These are phyloP conservation scores for Ganoderma sinense DNA, from an alignment of 1,284 basidiomycete species.

Conservation along the genomic window DNA sequence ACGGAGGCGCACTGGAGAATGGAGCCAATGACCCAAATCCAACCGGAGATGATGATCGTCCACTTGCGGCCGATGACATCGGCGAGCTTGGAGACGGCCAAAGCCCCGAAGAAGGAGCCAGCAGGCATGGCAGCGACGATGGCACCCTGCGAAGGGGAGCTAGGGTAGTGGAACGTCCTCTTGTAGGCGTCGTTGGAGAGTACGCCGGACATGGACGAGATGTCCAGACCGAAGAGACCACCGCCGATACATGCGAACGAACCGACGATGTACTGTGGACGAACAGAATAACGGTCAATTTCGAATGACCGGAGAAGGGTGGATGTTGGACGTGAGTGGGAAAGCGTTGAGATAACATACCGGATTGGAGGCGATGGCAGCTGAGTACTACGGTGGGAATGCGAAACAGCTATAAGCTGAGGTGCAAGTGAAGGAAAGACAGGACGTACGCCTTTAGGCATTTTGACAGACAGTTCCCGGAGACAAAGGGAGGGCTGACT, in stretches of 20 bases:
- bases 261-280: conserved; percentile 64
- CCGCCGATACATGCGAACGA: conserved; percentile 85
- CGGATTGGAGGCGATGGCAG: conserved; percentile 47
- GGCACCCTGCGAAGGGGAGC: conserved; percentile 67
- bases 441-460: conserved; percentile 41
- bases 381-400: conserved; percentile 41
- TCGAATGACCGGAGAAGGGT: neutral
- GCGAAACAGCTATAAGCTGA: neutral
- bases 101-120: conserved; percentile 70
- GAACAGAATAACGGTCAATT: neutral
- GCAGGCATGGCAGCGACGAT: conserved; percentile 84
- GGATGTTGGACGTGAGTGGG: neutral
- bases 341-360: conserved; percentile 30
- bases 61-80: conserved; percentile 73
- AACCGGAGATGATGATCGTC: conserved; percentile 66
- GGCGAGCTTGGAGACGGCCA: conserved; percentile 66
- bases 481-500: conserved; percentile 10
- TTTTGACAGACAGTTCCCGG: conserved; percentile 26
- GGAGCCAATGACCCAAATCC: conserved; percentile 78
- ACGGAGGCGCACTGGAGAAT: conserved; percentile 71
- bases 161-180: conserved; percentile 55
- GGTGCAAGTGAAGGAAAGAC: neutral
- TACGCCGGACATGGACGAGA: conserved; percentile 85
- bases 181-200: conserved; percentile 68
- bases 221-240: conserved; percentile 81